phyloP scores from a whole-genome alignment of 305 asterid genomes.

The Stenogyne calaminthoides region DNA sequence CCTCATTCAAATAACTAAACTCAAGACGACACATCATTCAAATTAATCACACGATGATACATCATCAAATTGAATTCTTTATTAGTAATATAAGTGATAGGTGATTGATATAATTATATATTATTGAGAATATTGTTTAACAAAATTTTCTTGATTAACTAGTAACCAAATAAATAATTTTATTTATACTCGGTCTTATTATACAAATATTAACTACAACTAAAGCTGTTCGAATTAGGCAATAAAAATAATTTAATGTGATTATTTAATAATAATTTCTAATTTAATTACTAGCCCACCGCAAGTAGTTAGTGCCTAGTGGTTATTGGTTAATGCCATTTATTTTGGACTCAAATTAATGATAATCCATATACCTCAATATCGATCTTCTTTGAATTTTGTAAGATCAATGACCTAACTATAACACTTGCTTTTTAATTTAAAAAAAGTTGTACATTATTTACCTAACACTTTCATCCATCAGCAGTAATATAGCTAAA shows the following conservation, averaged over 20 bases:
- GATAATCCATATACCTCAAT: not conserved
- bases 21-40: no score
- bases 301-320: constrained; percentile 16
- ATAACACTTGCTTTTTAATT: not conserved
- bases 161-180: no score
- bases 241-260: not conserved
- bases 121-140: no score
- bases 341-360: constrained; percentile 14
- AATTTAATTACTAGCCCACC: constrained; percentile 6
- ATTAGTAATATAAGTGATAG: no score
- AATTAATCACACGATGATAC: no score
- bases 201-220: not conserved
- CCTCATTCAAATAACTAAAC: no score
- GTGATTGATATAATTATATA: no score
- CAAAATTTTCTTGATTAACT: no score
- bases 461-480: no score
- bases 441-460: not conserved
- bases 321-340: constrained; percentile 14
- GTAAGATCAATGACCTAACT: constrained; percentile 25
- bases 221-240: constrained; percentile 23
- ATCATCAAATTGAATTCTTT: no score
- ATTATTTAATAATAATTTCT: not conserved
- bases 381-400: not conserved
- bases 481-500: no score
- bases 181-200: no score